A percentile compares a stretch with the other conserved stretches of the same genome.
These are phyloP conservation scores for Fomitopsis serialis DNA, from an alignment of 768 basidiomycete species.

Conservation along the genomic window DNA sequence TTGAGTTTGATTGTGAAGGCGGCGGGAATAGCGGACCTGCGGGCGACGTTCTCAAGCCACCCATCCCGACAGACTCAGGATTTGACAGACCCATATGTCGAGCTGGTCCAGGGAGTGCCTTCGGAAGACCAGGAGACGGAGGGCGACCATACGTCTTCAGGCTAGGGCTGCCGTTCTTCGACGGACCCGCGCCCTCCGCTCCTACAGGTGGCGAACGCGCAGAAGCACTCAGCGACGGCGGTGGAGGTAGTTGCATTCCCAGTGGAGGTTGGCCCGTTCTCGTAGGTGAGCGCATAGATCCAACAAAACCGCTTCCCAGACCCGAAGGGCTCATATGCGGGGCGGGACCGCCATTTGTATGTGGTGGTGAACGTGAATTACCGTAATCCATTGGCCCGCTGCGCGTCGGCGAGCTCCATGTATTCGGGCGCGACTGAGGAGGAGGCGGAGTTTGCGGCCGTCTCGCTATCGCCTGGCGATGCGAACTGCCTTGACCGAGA, in stretches of 20 bases:
- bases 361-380: background rate
- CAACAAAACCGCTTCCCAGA: background rate
- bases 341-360: background rate
- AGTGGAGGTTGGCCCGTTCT: slow-evolving; percentile 1
- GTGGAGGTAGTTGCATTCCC: slow-evolving; percentile 1
- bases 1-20: background rate
- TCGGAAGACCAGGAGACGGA: slow-evolving; percentile 9
- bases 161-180: slow-evolving; percentile 10
- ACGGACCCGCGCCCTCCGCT: slow-evolving; percentile 8
- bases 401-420: background rate
- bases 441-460: slow-evolving; percentile 3
- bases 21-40: slow-evolving; percentile 4
- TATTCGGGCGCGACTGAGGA: background rate
- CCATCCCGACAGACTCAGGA: background rate
- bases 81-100: background rate
- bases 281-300: slow-evolving; percentile 8
- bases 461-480: slow-evolving; percentile 8
- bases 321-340: background rate
- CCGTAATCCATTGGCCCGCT: background rate
- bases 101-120: slow-evolving; percentile 2
- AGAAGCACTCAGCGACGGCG: background rate
- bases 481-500: background rate
- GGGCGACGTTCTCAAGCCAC: background rate
- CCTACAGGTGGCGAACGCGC: background rate
- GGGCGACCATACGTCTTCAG: slow-evolving; percentile 11